Conservation (phyloP, 345 rosid species). For the Pseudoturritis turrita region DNA sequence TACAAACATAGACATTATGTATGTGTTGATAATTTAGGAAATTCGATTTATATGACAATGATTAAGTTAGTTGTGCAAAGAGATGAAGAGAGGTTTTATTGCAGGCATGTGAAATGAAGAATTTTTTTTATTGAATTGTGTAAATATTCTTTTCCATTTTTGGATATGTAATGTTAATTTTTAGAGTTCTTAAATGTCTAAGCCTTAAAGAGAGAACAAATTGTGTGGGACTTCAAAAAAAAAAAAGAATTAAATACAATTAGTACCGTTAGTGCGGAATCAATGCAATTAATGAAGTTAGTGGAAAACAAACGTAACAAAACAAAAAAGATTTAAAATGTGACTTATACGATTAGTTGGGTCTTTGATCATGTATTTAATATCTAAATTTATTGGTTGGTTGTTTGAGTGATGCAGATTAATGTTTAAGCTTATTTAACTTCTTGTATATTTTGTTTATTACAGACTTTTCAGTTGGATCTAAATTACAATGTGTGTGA, state of each 20-base stretch:
- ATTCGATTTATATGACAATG: background rate
- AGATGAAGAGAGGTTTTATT: background rate
- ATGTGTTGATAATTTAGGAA: background rate
- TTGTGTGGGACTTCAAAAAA: background rate
- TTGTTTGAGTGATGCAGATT: background rate
- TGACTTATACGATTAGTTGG: background rate
- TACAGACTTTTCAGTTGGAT: background rate
- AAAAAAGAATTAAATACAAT: background rate
- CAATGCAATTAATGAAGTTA: constrained; percentile 1
- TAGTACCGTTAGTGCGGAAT: constrained; percentile 6
- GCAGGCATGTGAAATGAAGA: background rate
- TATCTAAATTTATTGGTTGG: background rate
- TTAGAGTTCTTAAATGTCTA: background rate
- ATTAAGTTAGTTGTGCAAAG: background rate
- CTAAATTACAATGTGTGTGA: background rate
- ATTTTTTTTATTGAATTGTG: background rate
- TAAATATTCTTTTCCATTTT: background rate
- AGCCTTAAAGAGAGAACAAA: background rate
- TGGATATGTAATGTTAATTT: background rate
- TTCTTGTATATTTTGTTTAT: background rate
- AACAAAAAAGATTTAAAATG: background rate
- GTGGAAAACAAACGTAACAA: background rate
- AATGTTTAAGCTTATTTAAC: background rate
- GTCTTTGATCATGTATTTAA: background rate
- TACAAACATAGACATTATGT: background rate